Conservation (phyloP, 1,139 yeast genomes). For the Candida sp. region DNA sequence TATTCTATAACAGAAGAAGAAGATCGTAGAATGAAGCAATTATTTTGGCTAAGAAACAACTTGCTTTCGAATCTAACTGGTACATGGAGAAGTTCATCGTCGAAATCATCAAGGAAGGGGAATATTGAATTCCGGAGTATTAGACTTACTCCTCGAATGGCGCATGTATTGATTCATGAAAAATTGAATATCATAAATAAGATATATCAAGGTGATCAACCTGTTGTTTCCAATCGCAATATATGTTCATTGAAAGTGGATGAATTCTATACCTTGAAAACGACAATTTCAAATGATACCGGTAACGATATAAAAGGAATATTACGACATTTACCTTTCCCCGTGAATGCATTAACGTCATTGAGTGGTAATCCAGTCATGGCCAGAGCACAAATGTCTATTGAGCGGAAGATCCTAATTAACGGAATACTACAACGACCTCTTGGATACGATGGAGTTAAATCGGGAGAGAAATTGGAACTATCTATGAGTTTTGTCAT, state of each 20-base stretch:
- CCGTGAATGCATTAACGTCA: conserved; percentile 15
- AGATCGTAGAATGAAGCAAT: conserved; percentile 50
- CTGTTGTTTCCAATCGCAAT: conserved; percentile 13
- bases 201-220: conserved; percentile 13
- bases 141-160: conserved; percentile 55
- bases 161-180: conserved; percentile 46
- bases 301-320: conserved; percentile 46
- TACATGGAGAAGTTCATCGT: conserved; percentile 48
- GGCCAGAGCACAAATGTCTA: conserved; percentile 21
- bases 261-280: conserved; percentile 46
- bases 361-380: conserved; percentile 10
- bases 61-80: conserved; percentile 61
- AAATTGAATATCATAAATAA: conserved; percentile 37
- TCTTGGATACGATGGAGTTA: conserved; percentile 31
- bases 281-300: conserved; percentile 47
- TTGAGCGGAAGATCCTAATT: conserved; percentile 52
- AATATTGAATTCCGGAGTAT: conserved; percentile 63
- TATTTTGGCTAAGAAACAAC: conserved; percentile 79
- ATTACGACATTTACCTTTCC: conserved; percentile 63
- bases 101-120: conserved; percentile 40
- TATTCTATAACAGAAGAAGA: conserved; percentile 52
- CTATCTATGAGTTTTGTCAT: conserved; percentile 55
- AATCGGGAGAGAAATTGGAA: conserved; percentile 37
- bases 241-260: conserved; percentile 32
- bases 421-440: conserved; percentile 67